Evolutionary conservation across 208 protist genomes (phyloP), one percentile per base, ranked within the genome.

Genomic region (Angomonas ambiguus): DNA sequence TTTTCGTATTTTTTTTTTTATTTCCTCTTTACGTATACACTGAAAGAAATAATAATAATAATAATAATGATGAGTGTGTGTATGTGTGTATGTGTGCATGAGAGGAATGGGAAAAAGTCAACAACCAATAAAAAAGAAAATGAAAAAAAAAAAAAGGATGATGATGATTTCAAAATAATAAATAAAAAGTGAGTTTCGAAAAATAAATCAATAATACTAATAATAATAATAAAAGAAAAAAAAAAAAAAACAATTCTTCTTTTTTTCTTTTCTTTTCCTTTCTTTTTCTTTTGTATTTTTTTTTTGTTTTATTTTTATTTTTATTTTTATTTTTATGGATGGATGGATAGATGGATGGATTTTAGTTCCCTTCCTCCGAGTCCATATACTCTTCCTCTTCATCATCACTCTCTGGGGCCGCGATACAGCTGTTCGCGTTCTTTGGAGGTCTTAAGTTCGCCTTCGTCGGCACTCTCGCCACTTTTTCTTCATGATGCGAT

Each of bases 401-500:
- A 35, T 76, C 31, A 4, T 76, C 69, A 22, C 79, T 69, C 18
- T 76, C 58, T 1, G 79, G 73, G 31, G 67, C 60, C 0, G 79
- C 79, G 20, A 84, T 75, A n/a, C 65, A 34, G n/a, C 66, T 76
- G 48, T 72, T 69, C 18, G 55, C 41, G 24, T 72, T 73, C 62
- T 77, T 80, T 5, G 69, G 79, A 8, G 75, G 79, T 13, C 74
- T 74, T 67, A 79, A 76, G 65, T 81, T 61, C 11, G 64, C 79
- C 64, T 77, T 77, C 8, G 79, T 85, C 20, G 79, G 79, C 31
- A 85, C 72, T 16, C 79, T 71, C 27, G 45, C 62, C 4, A 85
- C 79, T 30, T 72, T 72, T 49, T 81, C 79, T 32, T 72, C 38
- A 22, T 30, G 62, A 56, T 81, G 81, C 10, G 74, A 58, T 8